Evolutionary conservation across 805 yeast genomes (phyloP), one percentile per base, ranked within the genome.

Genomic region (Suhomyces sp.): DNA sequence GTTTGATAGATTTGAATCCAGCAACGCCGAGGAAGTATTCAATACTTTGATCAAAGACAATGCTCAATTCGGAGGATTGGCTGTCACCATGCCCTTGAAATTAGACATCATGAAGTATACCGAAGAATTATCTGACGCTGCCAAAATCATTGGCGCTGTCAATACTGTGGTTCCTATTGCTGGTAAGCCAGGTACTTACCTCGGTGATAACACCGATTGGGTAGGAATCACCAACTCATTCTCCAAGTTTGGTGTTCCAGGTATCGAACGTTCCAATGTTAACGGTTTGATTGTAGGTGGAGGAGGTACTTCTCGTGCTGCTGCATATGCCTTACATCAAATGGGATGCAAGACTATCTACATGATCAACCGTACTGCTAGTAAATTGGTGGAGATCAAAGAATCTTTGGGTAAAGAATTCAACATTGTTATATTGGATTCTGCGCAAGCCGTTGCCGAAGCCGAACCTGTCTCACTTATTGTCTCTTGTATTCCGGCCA

Each of bases 221-320:
- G 72, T 84, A 47, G 99, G 99, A 9, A 88, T 94, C 59, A 76
- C 75, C 46, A 81, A 86, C 55, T 82, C 97, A 2, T 83, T 91
- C 60, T 65, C 72, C 17, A 70, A 79, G 55, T 77, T 78, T 53
- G 96, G 96, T 40, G 85, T 84, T 42, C 82, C 85, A 41, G 70
- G 71, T 41, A 62, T 65, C 53, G 67, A 65, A 22, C 64, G 60
- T 54, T 61, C 63, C 29, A 60, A 57, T 3, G 73, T 78, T 10
- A 72, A 79, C 53, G 97, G 97, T 31, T 72, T 92, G 54, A 87
- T 94, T 45, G 77, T 94, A 58, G 99, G 99, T 49, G 97, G 97
- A 19, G 99, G 99, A 42, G 99, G 99, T 44, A 92, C 99, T 24
- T 86, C 97, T 0, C 81, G 97, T 63, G 97, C 99, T 42, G 98